Evolutionary conservation across 164 flowering plant genomes (phyloP).

Genomic region (Kalanchoe fedtschenkoi): DNA sequence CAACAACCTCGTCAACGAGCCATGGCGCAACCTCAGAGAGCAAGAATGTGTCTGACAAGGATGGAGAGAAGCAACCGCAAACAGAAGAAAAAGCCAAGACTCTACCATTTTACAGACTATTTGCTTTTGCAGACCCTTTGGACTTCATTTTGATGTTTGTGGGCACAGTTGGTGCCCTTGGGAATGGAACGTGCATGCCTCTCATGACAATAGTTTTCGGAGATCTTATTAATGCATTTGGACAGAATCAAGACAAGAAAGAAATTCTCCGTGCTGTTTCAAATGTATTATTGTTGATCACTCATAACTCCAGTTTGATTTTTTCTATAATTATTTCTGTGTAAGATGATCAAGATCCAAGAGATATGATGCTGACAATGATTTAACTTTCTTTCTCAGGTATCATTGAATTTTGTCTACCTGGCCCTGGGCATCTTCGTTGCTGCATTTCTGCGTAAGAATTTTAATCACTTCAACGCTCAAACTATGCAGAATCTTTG

Average conservation of each 20-base stretch:
- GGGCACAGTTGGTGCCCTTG: constrained; percentile 12
- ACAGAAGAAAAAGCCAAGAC: constrained; percentile 2
- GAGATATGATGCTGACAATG: neutral
- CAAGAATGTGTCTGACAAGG: neutral
- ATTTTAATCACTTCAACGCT: neutral
- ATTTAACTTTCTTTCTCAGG: constrained; percentile 7
- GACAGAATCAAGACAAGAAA: constrained; percentile 4
- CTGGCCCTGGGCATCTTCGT: constrained; percentile 9
- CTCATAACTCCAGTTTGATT: neutral
- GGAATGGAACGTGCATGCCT: constrained; percentile 13
- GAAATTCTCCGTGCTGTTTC: constrained; percentile 14
- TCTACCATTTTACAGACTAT: constrained; percentile 14
- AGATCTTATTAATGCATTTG: constrained; percentile 12
- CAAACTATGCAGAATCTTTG: neutral
- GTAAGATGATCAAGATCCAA: neutral
- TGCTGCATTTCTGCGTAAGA: constrained; percentile 11
- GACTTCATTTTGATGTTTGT: constrained; percentile 11
- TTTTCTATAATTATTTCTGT: neutral
- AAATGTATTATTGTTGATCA: constrained; percentile 6
- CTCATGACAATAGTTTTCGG: constrained; percentile 15
- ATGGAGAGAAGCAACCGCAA: neutral
- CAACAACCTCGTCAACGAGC: neutral
- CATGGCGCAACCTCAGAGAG: neutral
- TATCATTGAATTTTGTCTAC: constrained; percentile 8
- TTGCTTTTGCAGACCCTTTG: constrained; percentile 10